Evolutionary conservation across 2,329 filamentous ascomycete species (phyloP).

Genomic region (Aspergillus puulaauensis): DNA sequence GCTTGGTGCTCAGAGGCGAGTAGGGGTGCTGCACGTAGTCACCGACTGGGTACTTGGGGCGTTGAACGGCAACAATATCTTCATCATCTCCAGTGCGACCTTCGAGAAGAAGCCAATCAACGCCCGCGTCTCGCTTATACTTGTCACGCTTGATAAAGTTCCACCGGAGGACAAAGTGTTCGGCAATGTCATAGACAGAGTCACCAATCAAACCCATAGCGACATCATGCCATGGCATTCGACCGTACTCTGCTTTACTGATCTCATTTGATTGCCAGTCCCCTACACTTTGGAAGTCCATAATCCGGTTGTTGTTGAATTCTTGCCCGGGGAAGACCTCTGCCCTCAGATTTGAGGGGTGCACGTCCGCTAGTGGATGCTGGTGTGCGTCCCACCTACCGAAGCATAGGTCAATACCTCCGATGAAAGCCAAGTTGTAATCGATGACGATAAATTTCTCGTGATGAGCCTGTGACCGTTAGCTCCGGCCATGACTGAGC

Average conservation of each 20-base stretch:
- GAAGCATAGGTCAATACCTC: conserved; percentile 92
- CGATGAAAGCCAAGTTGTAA: conserved; percentile 86
- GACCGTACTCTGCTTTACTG: conserved; percentile 83
- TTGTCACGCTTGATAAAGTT: conserved; percentile 97
- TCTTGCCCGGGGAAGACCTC: conserved; percentile 96
- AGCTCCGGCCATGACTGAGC: not conserved
- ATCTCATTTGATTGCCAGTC: conserved; percentile 94
- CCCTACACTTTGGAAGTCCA: conserved; percentile 89
- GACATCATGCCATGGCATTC: conserved; percentile 99
- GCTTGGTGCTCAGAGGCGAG: conserved; percentile 66
- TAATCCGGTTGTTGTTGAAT: conserved; percentile 95
- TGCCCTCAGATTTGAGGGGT: conserved; percentile 76
- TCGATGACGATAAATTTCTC: conserved; percentile 98
- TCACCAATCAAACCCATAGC: conserved; percentile 88
- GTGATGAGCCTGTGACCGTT: conserved; percentile 67
- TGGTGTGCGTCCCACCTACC: conserved; percentile 89
- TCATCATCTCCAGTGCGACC: conserved; percentile 76
- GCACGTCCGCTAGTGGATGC: conserved; percentile 81
- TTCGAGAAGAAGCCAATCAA: conserved; percentile 81
- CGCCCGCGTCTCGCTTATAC: conserved; percentile 83
- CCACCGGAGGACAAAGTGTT: conserved; percentile 93
- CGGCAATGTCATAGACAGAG: conserved; percentile 88
- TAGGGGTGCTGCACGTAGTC: conserved; percentile 82
- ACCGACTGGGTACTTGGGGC: conserved; percentile 84
- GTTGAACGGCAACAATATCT: conserved; percentile 82